phyloP scores from a whole-genome alignment of 192 early-diverging fungal genomes.

The Allomyces javanicus region DNA sequence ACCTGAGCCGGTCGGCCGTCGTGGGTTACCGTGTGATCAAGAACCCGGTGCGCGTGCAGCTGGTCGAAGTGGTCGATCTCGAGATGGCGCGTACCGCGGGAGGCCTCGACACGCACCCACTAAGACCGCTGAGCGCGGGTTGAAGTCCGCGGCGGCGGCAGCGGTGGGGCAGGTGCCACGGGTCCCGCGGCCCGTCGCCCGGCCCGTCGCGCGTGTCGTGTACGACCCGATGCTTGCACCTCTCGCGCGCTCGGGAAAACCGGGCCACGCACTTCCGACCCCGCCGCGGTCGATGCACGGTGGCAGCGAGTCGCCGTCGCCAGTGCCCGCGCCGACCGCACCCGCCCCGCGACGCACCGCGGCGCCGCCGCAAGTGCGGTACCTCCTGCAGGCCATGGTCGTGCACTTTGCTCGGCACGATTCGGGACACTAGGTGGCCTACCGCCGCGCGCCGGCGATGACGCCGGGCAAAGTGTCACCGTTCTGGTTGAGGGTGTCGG shows the following conservation, averaged over 20 bases:
- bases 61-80: background rate
- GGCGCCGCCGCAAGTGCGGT: constrained; percentile 16
- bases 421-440: constrained; percentile 77
- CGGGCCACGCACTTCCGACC: background rate
- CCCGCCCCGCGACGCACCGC: background rate
- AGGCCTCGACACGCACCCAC: background rate
- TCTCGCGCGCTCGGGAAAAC: background rate
- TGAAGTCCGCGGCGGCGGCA: background rate
- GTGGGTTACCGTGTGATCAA: background rate
- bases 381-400: constrained; percentile 57
- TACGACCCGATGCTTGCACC: background rate
- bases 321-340: background rate
- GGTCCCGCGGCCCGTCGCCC: background rate
- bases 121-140: background rate
- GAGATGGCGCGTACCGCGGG: background rate
- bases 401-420: constrained; percentile 71
- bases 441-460: constrained; percentile 25
- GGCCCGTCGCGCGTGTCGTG: background rate
- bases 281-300: background rate
- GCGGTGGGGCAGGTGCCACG: background rate
- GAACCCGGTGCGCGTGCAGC: background rate
- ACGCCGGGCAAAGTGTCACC: background rate
- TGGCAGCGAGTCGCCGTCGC: background rate
- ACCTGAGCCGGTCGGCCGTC: background rate
- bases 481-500: background rate